Conservation (phyloP, 2,329 filamentous ascomycete genomes). For the Rugonectria rugulosa region DNA sequence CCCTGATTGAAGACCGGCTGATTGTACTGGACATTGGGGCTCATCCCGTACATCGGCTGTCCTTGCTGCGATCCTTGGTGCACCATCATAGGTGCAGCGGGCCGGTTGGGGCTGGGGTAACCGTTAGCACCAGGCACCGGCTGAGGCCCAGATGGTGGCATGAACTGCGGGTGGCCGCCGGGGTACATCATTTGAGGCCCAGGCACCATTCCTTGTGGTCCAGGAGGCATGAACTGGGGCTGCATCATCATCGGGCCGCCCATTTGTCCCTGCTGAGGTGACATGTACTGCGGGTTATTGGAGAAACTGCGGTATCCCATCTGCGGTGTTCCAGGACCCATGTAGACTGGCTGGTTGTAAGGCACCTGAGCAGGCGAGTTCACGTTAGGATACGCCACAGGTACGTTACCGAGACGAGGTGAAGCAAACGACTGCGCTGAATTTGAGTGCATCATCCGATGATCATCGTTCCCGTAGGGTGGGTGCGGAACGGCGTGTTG, state of each 20-base stretch:
- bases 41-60: constrained; percentile 80
- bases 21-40: constrained; percentile 75
- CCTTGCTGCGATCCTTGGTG: constrained; percentile 94
- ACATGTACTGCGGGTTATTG: constrained; percentile 74
- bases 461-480: constrained; percentile 79
- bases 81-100: constrained; percentile 87
- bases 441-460: constrained; percentile 87
- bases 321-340: constrained; percentile 73
- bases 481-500: constrained; percentile 73
- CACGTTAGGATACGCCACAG: constrained; percentile 73
- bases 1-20: constrained; percentile 77
- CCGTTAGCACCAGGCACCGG: constrained; percentile 73
- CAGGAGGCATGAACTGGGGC: constrained; percentile 75
- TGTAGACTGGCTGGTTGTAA: constrained; percentile 76
- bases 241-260: constrained; percentile 85
- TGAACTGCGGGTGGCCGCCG: constrained; percentile 68
- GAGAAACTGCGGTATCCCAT: constrained; percentile 76
- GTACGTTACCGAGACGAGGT: constrained; percentile 75
- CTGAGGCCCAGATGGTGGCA: constrained; percentile 64
- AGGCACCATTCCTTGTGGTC: constrained; percentile 73
- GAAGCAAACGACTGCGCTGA: constrained; percentile 87
- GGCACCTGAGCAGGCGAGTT: constrained; percentile 73
- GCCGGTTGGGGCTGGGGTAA: constrained; percentile 87
- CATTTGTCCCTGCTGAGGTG: constrained; percentile 75
- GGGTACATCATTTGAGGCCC: constrained; percentile 88